phyloP scores from a whole-genome alignment of 2,329 filamentous ascomycete genomes.

The Alternaria dauci region DNA sequence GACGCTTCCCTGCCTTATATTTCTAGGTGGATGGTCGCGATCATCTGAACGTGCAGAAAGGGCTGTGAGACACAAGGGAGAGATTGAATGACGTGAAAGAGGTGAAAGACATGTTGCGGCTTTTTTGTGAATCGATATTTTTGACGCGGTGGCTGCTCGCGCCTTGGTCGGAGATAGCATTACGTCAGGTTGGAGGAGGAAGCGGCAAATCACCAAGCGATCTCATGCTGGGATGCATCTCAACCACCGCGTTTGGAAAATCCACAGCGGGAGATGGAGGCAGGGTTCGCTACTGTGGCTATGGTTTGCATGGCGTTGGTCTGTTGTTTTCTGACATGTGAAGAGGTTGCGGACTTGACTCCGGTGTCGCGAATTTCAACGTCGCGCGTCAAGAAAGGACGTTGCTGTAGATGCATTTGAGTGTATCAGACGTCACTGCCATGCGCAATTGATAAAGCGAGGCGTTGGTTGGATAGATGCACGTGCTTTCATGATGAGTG shows the following conservation, averaged over 20 bases:
- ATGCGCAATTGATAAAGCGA: no score
- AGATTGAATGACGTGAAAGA: background rate
- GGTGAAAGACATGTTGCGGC: slow-evolving; percentile 1
- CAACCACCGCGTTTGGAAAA: slow-evolving; percentile 15
- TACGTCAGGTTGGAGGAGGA: slow-evolving; percentile 14
- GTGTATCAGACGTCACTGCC: no score
- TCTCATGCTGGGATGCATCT: slow-evolving; percentile 19
- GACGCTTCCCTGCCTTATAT: background rate
- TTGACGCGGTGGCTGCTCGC: slow-evolving; percentile 14
- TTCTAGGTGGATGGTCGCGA: background rate
- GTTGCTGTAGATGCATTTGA: no score
- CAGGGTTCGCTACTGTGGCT: slow-evolving; percentile 10
- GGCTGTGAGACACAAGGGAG: background rate
- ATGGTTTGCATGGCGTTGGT: background rate
- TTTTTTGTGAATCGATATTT: slow-evolving; percentile 1
- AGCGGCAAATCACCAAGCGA: slow-evolving; percentile 10
- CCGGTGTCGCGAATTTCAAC: background rate
- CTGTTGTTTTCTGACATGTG: slow-evolving; percentile 3
- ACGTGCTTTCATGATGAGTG: background rate
- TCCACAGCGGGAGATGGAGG: slow-evolving; percentile 15
- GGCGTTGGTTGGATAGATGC: background rate
- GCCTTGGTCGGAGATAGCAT: slow-evolving; percentile 17
- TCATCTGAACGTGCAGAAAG: background rate
- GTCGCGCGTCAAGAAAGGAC: background rate
- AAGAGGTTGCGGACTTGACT: slow-evolving; percentile 5